These are phyloP conservation scores for Podospora fimiseda DNA, from an alignment of 495 filamentous ascomycete species.

Conservation along the genomic window DNA sequence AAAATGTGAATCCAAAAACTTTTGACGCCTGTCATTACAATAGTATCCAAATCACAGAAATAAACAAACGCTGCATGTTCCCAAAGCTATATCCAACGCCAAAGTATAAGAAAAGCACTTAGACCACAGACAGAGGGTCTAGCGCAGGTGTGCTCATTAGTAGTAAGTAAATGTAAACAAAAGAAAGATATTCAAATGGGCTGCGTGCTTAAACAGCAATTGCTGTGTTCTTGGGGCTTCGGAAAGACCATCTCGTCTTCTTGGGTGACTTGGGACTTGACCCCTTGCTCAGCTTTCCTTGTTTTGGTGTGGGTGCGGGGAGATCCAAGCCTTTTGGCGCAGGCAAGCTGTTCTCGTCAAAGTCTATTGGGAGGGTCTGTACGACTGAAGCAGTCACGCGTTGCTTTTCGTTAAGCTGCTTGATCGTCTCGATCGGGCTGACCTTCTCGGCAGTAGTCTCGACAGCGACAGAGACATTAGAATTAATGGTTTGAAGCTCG, in stretches of 20 bases:
- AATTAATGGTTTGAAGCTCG: slow-evolving; percentile 21
- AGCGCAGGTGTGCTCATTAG: background rate
- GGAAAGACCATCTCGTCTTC: slow-evolving; percentile 23
- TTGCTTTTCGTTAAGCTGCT: slow-evolving; percentile 9
- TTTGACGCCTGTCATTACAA: background rate
- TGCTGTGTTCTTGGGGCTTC: slow-evolving; percentile 16
- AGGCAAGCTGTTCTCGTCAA: slow-evolving; percentile 13
- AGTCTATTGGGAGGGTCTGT: slow-evolving; percentile 13
- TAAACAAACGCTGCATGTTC: background rate
- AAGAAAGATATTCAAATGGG: background rate
- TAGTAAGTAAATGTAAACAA: background rate
- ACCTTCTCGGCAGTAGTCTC: background rate
- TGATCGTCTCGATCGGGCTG: background rate
- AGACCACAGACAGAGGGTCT: background rate
- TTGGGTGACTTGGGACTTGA: slow-evolving; percentile 14
- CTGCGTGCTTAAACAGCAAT: slow-evolving; percentile 14
- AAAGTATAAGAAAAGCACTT: background rate
- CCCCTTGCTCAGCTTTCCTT: slow-evolving; percentile 23
- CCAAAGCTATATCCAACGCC: background rate
- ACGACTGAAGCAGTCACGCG: background rate
- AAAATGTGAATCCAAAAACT: background rate
- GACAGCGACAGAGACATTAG: slow-evolving; percentile 12
- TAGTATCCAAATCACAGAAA: background rate
- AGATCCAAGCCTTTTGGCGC: slow-evolving; percentile 11
- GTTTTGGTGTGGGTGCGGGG: slow-evolving; percentile 7